Conservation (phyloP, 768 basidiomycete genomes). For the Kondoa subrosea region DNA sequence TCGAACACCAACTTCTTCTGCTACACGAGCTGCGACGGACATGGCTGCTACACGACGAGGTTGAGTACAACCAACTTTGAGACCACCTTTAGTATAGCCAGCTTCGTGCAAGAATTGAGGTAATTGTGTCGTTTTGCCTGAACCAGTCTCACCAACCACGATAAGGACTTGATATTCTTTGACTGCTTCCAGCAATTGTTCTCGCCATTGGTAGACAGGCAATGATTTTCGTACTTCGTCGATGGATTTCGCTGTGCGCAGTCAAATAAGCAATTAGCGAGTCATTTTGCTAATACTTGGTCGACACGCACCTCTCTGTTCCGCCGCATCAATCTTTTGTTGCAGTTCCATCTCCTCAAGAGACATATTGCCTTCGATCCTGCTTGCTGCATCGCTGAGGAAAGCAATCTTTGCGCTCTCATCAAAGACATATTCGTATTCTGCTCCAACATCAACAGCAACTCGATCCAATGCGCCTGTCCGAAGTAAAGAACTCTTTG, state of each 20-base stretch:
- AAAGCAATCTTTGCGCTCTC: conserved; percentile 93
- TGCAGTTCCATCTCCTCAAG: conserved; percentile 71
- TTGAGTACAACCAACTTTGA: conserved; percentile 89
- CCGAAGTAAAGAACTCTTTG: conserved; percentile 70
- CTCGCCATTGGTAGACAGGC: conserved; percentile 77
- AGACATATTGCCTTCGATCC: conserved; percentile 48
- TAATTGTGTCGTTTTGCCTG: conserved; percentile 95
- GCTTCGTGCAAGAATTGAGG: conserved; percentile 98
- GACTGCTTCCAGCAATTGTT: conserved; percentile 74
- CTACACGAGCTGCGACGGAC: conserved; percentile 97
- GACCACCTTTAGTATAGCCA: conserved; percentile 72
- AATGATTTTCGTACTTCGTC: conserved; percentile 86
- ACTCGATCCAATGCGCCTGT: conserved; percentile 81
- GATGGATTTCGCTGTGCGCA: conserved; percentile 41
- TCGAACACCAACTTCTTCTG: conserved; percentile 94
- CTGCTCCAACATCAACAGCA: conserved; percentile 43
- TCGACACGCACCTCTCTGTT: conserved; percentile 5
- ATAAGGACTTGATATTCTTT: conserved; percentile 85
- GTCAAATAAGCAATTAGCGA: background rate
- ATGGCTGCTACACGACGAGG: conserved; percentile 97
- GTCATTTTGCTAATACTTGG: background rate
- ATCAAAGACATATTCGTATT: conserved; percentile 96
- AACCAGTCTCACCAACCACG: conserved; percentile 95
- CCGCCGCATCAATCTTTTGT: conserved; percentile 75
- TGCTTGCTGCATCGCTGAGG: conserved; percentile 51